Evolutionary conservation across 306 rosid species (phyloP).

Genomic region (Lupinus albus): DNA sequence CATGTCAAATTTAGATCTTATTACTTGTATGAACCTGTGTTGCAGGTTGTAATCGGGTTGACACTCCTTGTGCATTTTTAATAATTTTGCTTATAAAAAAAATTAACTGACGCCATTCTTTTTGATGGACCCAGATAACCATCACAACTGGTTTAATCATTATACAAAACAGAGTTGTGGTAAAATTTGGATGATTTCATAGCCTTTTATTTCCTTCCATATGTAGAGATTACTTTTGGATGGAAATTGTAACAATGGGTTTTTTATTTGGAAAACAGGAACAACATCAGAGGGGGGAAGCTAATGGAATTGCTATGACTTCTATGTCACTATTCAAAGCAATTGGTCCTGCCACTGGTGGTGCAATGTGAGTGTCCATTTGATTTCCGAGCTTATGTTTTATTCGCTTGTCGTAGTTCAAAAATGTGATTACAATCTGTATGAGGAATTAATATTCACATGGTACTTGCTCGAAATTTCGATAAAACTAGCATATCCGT

Average conservation of each 20-base stretch:
- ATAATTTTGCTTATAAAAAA: too few relatives aligned
- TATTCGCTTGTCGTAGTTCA: neutral
- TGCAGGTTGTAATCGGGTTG: too few relatives aligned
- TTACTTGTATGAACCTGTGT: too few relatives aligned
- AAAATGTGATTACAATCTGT: neutral
- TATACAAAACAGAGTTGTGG: slow-evolving; percentile 83
- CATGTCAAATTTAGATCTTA: neutral
- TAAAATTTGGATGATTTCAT: slow-evolving; percentile 42
- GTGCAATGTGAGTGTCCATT: slow-evolving; percentile 64
- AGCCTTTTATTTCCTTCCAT: neutral
- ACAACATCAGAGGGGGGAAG: slow-evolving; percentile 88
- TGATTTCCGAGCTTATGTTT: neutral
- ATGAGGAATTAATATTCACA: neutral
- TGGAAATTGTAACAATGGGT: slow-evolving; percentile 1
- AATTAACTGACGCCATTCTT: slow-evolving; percentile 6
- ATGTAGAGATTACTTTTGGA: neutral
- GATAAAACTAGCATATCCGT: neutral
- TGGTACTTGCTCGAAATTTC: neutral
- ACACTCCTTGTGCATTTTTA: too few relatives aligned
- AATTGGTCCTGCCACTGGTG: slow-evolving; percentile 84
- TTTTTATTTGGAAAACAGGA: slow-evolving; percentile 53
- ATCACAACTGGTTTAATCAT: slow-evolving; percentile 56
- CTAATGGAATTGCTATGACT: slow-evolving; percentile 89
- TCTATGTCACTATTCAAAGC: slow-evolving; percentile 83
- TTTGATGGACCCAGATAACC: slow-evolving; percentile 36